Evolutionary conservation across 2,329 filamentous ascomycete species (phyloP).

Genomic region (Alternaria ethzedia): DNA sequence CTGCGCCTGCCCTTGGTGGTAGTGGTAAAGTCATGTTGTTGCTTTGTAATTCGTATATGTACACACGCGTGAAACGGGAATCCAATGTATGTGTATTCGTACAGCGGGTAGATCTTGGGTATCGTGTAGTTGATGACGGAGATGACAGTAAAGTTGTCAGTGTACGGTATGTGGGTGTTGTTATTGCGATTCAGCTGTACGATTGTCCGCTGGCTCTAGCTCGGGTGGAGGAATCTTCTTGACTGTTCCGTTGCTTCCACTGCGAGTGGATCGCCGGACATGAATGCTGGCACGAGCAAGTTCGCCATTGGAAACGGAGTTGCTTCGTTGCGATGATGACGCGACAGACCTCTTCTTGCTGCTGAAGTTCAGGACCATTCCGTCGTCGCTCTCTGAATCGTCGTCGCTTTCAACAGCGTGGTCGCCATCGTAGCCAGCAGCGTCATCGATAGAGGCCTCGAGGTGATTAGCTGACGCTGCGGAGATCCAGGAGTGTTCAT

Average conservation of each 20-base stretch:
- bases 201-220: conserved; percentile 13
- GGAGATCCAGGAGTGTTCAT: conserved; percentile 27
- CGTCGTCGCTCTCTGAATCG: conserved; percentile 50
- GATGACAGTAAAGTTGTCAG: conserved; percentile 17
- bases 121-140: conserved; percentile 18
- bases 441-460: conserved; percentile 36
- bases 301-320: conserved; percentile 48
- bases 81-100: conserved; percentile 24
- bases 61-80: conserved; percentile 19
- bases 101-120: conserved; percentile 21
- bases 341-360: conserved; percentile 43
- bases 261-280: conserved; percentile 51
- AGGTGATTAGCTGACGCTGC: conserved; percentile 37
- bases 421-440: conserved; percentile 49
- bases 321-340: conserved; percentile 39
- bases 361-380: conserved; percentile 45
- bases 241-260: conserved; percentile 58
- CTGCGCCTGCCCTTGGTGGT: conserved; percentile 8
- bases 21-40: conserved; percentile 9
- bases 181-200: conserved; percentile 10
- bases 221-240: conserved; percentile 52
- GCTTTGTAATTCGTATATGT: conserved; percentile 18
- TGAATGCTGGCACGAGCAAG: conserved; percentile 39
- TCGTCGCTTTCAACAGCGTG: conserved; percentile 52
- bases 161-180: conserved; percentile 12